Evolutionary conservation across 768 basidiomycete species (phyloP).

Genomic region (Sporobolomyces phaffii): DNA sequence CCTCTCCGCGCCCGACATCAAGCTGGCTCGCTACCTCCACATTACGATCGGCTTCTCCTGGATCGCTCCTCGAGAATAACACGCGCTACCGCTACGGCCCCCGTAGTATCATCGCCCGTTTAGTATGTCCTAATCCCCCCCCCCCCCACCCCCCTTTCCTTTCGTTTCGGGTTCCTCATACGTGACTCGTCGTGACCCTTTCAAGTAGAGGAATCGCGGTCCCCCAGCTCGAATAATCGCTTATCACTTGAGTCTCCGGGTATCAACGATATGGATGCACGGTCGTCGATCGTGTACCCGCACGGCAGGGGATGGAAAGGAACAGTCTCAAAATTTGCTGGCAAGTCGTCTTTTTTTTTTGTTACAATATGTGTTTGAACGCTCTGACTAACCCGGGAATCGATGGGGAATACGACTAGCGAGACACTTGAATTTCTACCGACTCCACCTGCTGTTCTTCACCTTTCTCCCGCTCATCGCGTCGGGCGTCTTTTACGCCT

Average conservation of each 20-base stretch:
- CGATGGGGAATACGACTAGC: background rate
- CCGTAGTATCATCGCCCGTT: background rate
- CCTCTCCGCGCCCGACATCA: no score
- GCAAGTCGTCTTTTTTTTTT: background rate
- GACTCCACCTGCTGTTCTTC: slow-evolving; percentile 47
- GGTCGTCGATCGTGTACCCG: background rate
- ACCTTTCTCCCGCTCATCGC: slow-evolving; percentile 71
- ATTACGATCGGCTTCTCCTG: background rate
- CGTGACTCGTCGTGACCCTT: background rate
- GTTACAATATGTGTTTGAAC: no score
- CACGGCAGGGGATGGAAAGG: slow-evolving; percentile 7
- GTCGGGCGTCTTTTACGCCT: slow-evolving; percentile 73
- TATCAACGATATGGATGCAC: background rate
- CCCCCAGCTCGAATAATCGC: no score
- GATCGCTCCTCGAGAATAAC: background rate
- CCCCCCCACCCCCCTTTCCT: no score
- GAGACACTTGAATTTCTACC: slow-evolving; percentile 59
- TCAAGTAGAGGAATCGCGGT: no score
- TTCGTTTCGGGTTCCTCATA: no score
- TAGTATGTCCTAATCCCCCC: background rate
- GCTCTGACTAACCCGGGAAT: no score
- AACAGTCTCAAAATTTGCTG: background rate
- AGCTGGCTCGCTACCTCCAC: background rate
- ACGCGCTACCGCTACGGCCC: background rate
- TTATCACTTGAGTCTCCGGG: no score